Percentiles rank a stretch among this genome's conserved stretches.
Evolutionary conservation across 495 filamentous ascomycete genomes (phyloP).

Genomic region (Cladorrhinum samala): DNA sequence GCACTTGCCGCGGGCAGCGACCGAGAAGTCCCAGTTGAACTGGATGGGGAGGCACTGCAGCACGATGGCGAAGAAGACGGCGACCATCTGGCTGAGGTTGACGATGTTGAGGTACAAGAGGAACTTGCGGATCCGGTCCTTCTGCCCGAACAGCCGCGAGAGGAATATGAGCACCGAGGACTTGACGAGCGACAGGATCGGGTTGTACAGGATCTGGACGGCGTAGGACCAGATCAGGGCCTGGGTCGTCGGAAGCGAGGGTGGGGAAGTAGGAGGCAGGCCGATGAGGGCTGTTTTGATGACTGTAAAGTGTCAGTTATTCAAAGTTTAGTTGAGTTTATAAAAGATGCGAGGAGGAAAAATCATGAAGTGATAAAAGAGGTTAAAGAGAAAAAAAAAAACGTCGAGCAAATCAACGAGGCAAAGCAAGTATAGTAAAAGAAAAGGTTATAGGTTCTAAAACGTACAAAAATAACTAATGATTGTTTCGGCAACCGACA

Average conservation of each 20-base stretch:
- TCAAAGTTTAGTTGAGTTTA: no score
- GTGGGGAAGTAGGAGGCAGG: slow-evolving; percentile 40
- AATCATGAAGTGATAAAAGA: slow-evolving; percentile 9
- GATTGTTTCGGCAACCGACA: slow-evolving; percentile 38
- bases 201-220: slow-evolving; percentile 59
- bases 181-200: slow-evolving; percentile 56
- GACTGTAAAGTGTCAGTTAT: no score
- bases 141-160: slow-evolving; percentile 42
- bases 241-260: slow-evolving; percentile 35
- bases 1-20: slow-evolving; percentile 40
- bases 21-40: slow-evolving; percentile 42
- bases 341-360: neutral
- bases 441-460: no score
- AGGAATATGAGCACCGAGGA: slow-evolving; percentile 54
- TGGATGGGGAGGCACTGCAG: slow-evolving; percentile 51
- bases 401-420: no score
- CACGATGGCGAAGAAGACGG: slow-evolving; percentile 51
- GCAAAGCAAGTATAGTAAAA: no score
- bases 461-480: slow-evolving; percentile 42
- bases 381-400: neutral
- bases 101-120: slow-evolving; percentile 45
- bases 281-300: slow-evolving; percentile 50
- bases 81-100: slow-evolving; percentile 48
- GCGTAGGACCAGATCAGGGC: slow-evolving; percentile 45
- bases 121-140: slow-evolving; percentile 36